Percentiles rank a stretch among this genome's conserved stretches.
Conservation (phyloP, 2,329 filamentous ascomycete genomes). For the Clarireedia monteithiana region DNA sequence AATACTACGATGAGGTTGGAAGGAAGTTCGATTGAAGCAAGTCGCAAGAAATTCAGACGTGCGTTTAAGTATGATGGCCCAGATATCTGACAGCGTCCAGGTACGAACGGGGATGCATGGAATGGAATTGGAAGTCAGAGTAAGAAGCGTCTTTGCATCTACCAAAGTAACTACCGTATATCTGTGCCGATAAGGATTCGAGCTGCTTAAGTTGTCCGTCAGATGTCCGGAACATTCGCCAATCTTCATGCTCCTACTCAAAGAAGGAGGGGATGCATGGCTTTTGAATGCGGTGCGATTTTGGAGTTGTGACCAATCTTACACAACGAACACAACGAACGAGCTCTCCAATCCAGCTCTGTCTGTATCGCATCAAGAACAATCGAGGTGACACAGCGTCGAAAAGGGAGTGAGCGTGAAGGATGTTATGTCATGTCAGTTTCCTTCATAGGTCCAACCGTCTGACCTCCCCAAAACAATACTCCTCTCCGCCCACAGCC, state of each 20-base stretch:
- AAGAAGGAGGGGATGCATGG: not conserved
- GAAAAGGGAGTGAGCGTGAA: not conserved
- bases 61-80: too few species aligned
- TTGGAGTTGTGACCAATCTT: not conserved
- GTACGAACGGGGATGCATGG: too few species aligned
- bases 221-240: too few species aligned
- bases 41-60: too few species aligned
- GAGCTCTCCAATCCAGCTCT: not conserved
- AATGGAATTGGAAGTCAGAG: too few species aligned
- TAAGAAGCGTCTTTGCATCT: too few species aligned
- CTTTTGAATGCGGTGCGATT: not conserved
- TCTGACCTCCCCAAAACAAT: conserved; percentile 2
- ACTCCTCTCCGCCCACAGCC: not conserved
- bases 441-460: not conserved
- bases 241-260: too few species aligned
- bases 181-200: too few species aligned
- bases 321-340: not conserved
- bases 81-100: too few species aligned
- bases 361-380: conserved; percentile 1
- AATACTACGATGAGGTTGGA: not conserved
- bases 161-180: too few species aligned
- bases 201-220: too few species aligned
- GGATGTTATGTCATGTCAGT: not conserved
- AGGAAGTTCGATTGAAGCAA: not conserved
- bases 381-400: conserved; percentile 4